Conservation (phyloP, 345 rosid species). For the Orychophragmus violaceus region DNA sequence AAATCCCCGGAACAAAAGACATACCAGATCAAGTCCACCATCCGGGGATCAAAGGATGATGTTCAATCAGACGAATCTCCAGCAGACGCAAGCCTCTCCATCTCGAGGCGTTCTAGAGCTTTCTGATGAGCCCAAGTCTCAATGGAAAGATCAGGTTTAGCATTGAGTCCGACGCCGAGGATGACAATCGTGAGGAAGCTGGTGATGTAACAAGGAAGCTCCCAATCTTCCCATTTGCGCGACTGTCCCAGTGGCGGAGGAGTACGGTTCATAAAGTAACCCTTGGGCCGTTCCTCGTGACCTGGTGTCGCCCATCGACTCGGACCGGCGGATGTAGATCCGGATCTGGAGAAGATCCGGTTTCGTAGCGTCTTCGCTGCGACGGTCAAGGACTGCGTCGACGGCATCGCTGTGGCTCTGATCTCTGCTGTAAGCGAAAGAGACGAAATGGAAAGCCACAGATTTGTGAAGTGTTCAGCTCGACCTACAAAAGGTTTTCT, state of each 20-base stretch:
- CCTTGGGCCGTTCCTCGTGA: conserved; percentile 88
- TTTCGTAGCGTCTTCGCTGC: conserved; percentile 57
- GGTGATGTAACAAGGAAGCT: conserved; percentile 95
- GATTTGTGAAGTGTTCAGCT: not conserved
- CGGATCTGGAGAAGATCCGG: conserved; percentile 43
- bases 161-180: conserved; percentile 95
- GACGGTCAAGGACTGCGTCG: conserved; percentile 35
- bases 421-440: not conserved
- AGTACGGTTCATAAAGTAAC: conserved; percentile 73
- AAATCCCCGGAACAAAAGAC: conserved; percentile 12
- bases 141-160: conserved; percentile 96
- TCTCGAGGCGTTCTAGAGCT: conserved; percentile 77
- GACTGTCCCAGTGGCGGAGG: conserved; percentile 77
- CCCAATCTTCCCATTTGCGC: conserved; percentile 99
- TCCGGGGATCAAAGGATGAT: not conserved
- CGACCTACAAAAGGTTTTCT: not conserved
- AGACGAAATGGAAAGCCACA: not conserved
- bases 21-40: conserved; percentile 13
- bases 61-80: conserved; percentile 29
- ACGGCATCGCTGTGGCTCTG: conserved; percentile 30
- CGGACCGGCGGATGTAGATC: conserved; percentile 56
- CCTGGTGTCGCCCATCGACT: conserved; percentile 83
- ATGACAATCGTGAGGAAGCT: conserved; percentile 94
- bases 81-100: conserved; percentile 47
- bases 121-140: conserved; percentile 99